Conservation (phyloP, 371 early-diverging fungal species). For the Syncephalastrum monosporum region DNA sequence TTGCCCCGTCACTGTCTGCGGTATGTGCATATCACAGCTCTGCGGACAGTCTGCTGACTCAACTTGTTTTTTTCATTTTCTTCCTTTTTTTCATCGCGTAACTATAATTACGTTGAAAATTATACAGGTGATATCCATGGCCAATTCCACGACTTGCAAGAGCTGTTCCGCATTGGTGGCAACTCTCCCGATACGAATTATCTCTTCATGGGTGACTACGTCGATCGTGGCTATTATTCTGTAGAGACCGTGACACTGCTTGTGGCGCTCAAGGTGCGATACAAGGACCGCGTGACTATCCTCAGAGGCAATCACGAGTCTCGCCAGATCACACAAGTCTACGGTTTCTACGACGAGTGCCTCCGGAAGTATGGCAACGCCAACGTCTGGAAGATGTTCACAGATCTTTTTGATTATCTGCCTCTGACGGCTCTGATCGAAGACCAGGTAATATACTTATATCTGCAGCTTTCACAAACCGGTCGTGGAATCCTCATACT, state of each 20-base stretch:
- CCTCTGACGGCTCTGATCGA: constrained; percentile 93
- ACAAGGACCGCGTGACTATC: constrained; percentile 96
- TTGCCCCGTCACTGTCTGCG: constrained; percentile 96
- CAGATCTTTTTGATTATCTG: constrained; percentile 97
- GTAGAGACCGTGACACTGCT: constrained; percentile 96
- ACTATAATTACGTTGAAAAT: no score
- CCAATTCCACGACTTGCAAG: constrained; percentile 98
- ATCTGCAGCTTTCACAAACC: background rate
- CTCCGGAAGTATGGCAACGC: constrained; percentile 97
- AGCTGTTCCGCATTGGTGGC: constrained; percentile 98
- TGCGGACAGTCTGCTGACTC: no score
- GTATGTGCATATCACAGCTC: constrained; percentile 31
- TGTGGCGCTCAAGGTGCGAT: constrained; percentile 92
- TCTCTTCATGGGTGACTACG: constrained; percentile 99
- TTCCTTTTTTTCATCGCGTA: background rate
- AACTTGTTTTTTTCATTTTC: constrained; percentile 1
- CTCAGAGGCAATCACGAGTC: constrained; percentile 99
- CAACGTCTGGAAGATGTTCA: constrained; percentile 99
- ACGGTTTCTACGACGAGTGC: constrained; percentile 97
- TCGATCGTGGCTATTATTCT: constrained; percentile 99
- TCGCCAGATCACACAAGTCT: constrained; percentile 98
- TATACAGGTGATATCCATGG: constrained; percentile 89
- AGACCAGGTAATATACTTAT: constrained; percentile 30
- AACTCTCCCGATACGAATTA: constrained; percentile 97
- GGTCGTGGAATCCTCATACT: background rate